A percentile compares a stretch with the other conserved stretches of the same genome.
Conservation (phyloP, 768 basidiomycete species). For the Russula brevipes region DNA sequence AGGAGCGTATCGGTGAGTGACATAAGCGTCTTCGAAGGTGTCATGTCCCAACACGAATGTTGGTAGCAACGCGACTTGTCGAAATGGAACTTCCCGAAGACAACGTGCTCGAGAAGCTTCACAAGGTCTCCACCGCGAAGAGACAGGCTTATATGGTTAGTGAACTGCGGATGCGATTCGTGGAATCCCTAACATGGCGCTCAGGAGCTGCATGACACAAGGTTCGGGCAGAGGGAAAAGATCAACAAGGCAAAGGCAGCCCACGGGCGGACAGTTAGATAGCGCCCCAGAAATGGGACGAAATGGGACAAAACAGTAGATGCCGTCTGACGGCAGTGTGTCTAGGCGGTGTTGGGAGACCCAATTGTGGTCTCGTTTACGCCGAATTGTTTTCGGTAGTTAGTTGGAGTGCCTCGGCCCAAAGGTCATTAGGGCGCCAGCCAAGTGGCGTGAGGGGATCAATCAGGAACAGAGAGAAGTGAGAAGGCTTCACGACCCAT, state of each 20-base stretch:
- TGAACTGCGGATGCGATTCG: neutral
- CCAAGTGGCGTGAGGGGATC: neutral
- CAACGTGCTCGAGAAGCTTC: conserved; percentile 77
- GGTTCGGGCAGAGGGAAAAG: conserved; percentile 85
- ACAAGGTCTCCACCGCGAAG: conserved; percentile 88
- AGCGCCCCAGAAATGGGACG: too few relatives aligned
- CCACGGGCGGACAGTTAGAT: neutral
- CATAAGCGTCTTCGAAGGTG: neutral
- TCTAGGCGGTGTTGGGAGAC: neutral
- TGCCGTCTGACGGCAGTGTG: too few relatives aligned
- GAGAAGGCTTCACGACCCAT: neutral
- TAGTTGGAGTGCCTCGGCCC: neutral
- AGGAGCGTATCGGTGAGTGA: conserved; percentile 76
- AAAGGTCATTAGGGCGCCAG: neutral
- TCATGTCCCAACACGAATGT: conserved; percentile 1
- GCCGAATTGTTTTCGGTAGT: neutral
- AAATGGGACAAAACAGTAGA: too few relatives aligned
- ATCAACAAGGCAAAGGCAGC: conserved; percentile 63
- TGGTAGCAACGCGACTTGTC: conserved; percentile 52
- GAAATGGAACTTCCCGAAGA: conserved; percentile 76
- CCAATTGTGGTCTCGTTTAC: neutral
- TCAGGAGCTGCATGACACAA: conserved; percentile 80
- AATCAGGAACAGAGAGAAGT: neutral
- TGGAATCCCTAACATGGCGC: conserved; percentile 12
- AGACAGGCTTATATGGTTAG: conserved; percentile 90